phyloP scores from a whole-genome alignment of 257 asterid genomes.

The Echites panduratus region DNA sequence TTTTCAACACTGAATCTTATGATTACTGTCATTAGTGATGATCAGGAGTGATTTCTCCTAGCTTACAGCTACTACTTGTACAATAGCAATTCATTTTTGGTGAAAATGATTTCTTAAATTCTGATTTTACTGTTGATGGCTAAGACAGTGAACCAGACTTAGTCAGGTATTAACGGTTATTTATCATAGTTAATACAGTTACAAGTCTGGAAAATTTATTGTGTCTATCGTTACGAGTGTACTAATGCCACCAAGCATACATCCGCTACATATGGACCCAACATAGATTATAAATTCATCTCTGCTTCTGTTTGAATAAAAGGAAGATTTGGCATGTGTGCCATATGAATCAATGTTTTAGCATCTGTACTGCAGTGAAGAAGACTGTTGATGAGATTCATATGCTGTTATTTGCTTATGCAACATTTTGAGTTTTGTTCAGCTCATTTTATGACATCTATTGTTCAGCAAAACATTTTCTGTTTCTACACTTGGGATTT shows the following conservation, averaged over 20 bases:
- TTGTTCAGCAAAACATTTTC: neutral
- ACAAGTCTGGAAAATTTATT: conserved; percentile 27
- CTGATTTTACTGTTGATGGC: neutral
- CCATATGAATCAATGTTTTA: neutral
- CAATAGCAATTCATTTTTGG: neutral
- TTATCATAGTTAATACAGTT: conserved; percentile 24
- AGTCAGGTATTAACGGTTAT: conserved; percentile 22
- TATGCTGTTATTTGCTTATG: too few relatives aligned
- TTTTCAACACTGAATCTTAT: neutral
- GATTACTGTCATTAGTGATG: neutral
- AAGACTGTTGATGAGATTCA: too few relatives aligned
- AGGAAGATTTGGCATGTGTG: neutral
- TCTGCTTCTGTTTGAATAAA: neutral
- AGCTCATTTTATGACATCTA: neutral
- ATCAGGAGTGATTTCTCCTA: neutral
- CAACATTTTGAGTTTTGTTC: neutral
- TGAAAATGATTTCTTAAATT: neutral
- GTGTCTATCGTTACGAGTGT: conserved; percentile 25
- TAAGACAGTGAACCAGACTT: conserved; percentile 17
- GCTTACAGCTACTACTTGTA: neutral
- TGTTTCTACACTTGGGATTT: neutral
- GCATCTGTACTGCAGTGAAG: neutral
- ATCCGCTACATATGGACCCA: conserved; percentile 19
- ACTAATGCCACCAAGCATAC: conserved; percentile 1
- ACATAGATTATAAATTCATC: neutral